Percentiles rank a stretch among this genome's conserved stretches.
These are phyloP conservation scores for Silene noctiflora DNA, from an alignment of 179 eudicot species.

Conservation along the genomic window DNA sequence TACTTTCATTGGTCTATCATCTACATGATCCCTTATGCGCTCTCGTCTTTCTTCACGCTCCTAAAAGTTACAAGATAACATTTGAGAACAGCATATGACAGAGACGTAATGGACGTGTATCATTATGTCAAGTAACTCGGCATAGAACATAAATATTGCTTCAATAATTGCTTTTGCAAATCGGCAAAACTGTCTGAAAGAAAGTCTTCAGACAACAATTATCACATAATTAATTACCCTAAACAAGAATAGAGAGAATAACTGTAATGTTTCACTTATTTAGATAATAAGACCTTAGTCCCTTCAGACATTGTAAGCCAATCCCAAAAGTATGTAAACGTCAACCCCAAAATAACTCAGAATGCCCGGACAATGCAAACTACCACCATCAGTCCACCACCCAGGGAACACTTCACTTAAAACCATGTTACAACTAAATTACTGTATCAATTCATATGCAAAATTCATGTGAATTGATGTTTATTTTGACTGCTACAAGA, in stretches of 20 bases:
- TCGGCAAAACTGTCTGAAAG: background rate
- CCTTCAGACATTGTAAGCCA: background rate
- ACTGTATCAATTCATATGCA: background rate
- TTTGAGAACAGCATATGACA: conserved; percentile 11
- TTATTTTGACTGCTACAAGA: background rate
- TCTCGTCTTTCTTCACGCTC: conserved; percentile 94
- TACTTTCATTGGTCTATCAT: conserved; percentile 54
- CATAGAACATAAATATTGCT: conserved; percentile 3
- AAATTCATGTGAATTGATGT: background rate
- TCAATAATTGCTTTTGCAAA: background rate
- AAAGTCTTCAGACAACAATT: background rate
- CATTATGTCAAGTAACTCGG: background rate
- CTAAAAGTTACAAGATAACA: conserved; percentile 32
- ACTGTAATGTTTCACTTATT: background rate
- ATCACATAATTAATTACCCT: background rate
- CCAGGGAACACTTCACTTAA: background rate
- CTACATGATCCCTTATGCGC: conserved; percentile 59
- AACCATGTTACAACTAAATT: background rate
- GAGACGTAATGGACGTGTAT: background rate
- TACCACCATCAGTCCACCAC: background rate
- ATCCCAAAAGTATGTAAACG: background rate
- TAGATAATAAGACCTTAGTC: background rate
- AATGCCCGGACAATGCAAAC: background rate
- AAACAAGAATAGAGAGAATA: background rate
- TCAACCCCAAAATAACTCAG: background rate